These are phyloP conservation scores for Phytopythium sindhum DNA, from an alignment of 352 stramenopile genomes.

Conservation along the genomic window DNA sequence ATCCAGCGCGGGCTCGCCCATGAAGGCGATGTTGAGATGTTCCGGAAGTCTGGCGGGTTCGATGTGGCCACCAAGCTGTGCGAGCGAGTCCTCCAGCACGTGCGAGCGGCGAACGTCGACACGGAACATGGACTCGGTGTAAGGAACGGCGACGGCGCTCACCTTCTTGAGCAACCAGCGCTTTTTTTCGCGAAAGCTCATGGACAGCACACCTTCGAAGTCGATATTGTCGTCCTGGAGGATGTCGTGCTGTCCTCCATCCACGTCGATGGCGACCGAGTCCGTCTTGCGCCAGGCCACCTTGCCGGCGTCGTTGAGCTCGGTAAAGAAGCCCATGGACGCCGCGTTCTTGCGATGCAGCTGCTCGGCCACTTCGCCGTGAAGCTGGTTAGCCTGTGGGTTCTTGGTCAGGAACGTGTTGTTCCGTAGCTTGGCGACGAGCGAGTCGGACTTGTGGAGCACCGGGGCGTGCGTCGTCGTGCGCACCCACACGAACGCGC, in stretches of 20 bases:
- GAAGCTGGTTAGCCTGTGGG: constrained; percentile 34
- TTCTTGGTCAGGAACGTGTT: constrained; percentile 60
- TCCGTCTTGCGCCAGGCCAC: constrained; percentile 53
- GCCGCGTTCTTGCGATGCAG: constrained; percentile 74
- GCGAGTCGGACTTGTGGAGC: constrained; percentile 34
- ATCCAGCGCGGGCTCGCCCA: constrained; percentile 67
- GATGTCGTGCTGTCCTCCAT: constrained; percentile 22
- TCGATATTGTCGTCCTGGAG: constrained; percentile 30
- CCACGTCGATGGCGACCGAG: constrained; percentile 39
- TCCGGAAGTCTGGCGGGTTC: constrained; percentile 17
- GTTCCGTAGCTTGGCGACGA: constrained; percentile 52
- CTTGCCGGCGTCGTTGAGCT: constrained; percentile 41
- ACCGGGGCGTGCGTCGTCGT: constrained; percentile 29
- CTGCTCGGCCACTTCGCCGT: constrained; percentile 51
- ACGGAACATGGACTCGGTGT: constrained; percentile 58
- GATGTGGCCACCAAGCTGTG: constrained; percentile 35
- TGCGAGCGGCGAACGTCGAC: constrained; percentile 48
- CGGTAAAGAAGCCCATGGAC: constrained; percentile 68
- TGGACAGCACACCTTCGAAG: constrained; percentile 65
- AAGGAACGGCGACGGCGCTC: constrained; percentile 45
- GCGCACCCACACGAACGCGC: constrained; percentile 63
- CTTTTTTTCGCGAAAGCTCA: constrained; percentile 71
- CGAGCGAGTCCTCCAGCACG: constrained; percentile 69
- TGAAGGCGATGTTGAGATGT: constrained; percentile 75
- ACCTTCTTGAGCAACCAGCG: constrained; percentile 78